A percentile compares a stretch with the other conserved stretches of the same genome.
These are phyloP conservation scores for Pythium biforme DNA, from an alignment of 352 stramenopile genomes.

Conservation along the genomic window DNA sequence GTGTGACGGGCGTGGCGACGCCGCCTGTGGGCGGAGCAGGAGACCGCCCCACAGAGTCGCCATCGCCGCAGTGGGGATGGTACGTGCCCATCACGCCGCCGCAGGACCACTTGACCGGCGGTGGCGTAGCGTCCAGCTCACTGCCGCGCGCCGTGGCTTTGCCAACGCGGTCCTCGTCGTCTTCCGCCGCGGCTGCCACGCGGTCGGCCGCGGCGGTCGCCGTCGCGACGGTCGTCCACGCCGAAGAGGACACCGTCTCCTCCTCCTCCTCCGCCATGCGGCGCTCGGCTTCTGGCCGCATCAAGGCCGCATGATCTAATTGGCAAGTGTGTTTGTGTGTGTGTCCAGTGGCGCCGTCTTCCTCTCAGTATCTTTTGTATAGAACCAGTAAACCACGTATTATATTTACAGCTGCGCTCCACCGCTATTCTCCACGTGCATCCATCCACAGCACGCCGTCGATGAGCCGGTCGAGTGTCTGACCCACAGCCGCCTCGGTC, in stretches of 20 bases:
- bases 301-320: constrained; percentile 17
- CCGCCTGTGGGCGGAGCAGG: background rate
- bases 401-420: background rate
- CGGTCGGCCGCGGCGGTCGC: background rate
- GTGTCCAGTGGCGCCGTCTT: background rate
- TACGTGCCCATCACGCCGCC: constrained; percentile 85
- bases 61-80: constrained; percentile 85
- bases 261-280: constrained; percentile 13
- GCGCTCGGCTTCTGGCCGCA: constrained; percentile 27
- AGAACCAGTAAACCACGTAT: background rate
- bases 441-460: constrained; percentile 11
- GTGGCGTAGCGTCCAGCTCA: background rate
- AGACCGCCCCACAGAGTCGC: constrained; percentile 58
- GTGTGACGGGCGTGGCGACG: background rate
- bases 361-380: constrained; percentile 8
- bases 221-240: background rate
- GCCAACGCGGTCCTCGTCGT: constrained; percentile 8
- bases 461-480: constrained; percentile 21
- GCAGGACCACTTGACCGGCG: constrained; percentile 42
- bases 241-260: background rate
- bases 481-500: constrained; percentile 23
- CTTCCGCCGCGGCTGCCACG: background rate
- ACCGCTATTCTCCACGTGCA: too few species aligned
- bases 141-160: background rate
- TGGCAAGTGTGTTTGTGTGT: background rate